Evolutionary conservation across 345 rosid species (phyloP).

Genomic region (Draba incana): DNA sequence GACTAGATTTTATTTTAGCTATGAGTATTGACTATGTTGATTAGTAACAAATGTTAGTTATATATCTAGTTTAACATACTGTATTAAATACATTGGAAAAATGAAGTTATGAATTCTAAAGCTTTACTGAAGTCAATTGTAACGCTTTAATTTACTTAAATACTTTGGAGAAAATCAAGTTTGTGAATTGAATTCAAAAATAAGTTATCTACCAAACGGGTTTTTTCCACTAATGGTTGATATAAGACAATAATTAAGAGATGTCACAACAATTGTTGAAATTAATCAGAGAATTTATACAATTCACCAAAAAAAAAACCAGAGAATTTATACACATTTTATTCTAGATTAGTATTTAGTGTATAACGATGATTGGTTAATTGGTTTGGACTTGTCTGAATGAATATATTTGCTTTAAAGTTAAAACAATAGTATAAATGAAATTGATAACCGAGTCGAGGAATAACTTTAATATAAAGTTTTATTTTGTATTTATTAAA

Average conservation of each 20-base stretch:
- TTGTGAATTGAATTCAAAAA: conserved; percentile 11
- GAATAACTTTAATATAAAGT: neutral
- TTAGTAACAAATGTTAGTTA: neutral
- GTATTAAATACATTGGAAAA: neutral
- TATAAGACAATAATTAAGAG: neutral
- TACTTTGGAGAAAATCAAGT: neutral
- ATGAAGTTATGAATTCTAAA: neutral
- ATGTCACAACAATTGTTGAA: neutral
- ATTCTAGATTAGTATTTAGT: neutral
- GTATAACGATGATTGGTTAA: neutral
- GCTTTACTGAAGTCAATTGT: neutral
- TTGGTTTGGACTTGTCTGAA: neutral
- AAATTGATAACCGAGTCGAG: neutral
- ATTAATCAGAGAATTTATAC: neutral
- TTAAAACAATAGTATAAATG: neutral
- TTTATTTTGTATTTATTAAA: neutral
- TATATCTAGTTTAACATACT: neutral
- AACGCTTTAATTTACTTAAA: neutral
- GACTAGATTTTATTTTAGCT: conserved; percentile 9
- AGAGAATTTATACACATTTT: neutral
- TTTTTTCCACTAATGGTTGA: neutral
- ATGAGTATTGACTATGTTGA: conserved; percentile 7
- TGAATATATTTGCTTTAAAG: neutral
- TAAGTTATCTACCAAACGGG: neutral
- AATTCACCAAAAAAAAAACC: too few relatives aligned